phyloP scores from a whole-genome alignment of 78 protist species.

The Dictyostelium citrinum region DNA sequence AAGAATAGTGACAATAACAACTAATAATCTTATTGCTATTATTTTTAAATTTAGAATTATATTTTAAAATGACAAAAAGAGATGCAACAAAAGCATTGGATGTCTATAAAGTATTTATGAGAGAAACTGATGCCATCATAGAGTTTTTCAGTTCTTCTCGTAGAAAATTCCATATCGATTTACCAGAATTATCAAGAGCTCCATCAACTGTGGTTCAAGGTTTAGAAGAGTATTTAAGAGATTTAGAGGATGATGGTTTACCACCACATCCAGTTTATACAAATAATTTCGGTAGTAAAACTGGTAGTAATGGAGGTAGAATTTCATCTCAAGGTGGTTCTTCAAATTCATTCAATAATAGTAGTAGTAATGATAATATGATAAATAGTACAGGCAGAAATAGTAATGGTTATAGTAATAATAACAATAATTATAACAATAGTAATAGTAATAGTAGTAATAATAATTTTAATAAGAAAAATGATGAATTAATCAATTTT shows the following conservation, averaged over 20 bases:
- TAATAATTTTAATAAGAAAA: not conserved
- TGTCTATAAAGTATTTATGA: constrained; percentile 71
- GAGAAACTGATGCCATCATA: constrained; percentile 75
- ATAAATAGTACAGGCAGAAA: constrained; percentile 1
- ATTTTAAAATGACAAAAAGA: constrained; percentile 78
- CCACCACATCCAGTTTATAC: not conserved
- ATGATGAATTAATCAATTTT: constrained; percentile 20
- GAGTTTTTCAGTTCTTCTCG: constrained; percentile 73
- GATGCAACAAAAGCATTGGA: constrained; percentile 80
- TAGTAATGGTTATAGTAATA: not conserved
- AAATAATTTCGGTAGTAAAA: not conserved
- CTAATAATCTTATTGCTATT: not conserved
- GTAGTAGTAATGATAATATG: not conserved
- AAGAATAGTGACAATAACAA: not conserved
- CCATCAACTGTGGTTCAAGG: constrained; percentile 76
- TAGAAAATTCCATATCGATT: constrained; percentile 65
- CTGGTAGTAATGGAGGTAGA: not conserved
- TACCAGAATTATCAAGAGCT: constrained; percentile 74
- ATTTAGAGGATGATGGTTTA: constrained; percentile 36
- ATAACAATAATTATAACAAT: not conserved
- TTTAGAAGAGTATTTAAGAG: constrained; percentile 69
- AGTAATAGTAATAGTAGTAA: not conserved
- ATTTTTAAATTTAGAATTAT: constrained; percentile 18
- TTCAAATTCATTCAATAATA: not conserved
- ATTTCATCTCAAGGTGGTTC: constrained; percentile 1